phyloP scores from a whole-genome alignment of 208 protist genomes.

The Crithidia acanthocephali region DNA sequence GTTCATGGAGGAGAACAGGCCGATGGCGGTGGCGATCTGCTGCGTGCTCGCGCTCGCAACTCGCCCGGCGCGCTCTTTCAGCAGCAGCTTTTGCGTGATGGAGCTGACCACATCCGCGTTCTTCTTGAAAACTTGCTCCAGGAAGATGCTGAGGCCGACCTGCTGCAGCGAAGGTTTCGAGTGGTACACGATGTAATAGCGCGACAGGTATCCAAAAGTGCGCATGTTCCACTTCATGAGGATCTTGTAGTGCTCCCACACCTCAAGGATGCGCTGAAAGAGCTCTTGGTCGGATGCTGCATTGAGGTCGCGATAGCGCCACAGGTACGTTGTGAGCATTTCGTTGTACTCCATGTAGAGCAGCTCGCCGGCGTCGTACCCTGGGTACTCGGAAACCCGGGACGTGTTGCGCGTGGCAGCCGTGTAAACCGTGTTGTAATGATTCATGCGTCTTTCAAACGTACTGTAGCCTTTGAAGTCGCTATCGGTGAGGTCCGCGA shows the following conservation, averaged over 20 bases:
- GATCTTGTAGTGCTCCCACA: slow-evolving; percentile 86
- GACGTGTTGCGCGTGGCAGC: slow-evolving; percentile 73
- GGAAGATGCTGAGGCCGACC: slow-evolving; percentile 82
- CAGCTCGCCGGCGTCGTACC: slow-evolving; percentile 72
- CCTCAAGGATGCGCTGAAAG: slow-evolving; percentile 63
- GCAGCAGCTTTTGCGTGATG: slow-evolving; percentile 68
- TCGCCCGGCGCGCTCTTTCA: slow-evolving; percentile 36
- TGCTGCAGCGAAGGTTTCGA: slow-evolving; percentile 81
- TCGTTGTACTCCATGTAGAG: slow-evolving; percentile 92
- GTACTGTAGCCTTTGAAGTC: slow-evolving; percentile 68
- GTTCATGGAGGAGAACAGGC: slow-evolving; percentile 81
- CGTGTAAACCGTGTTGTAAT: slow-evolving; percentile 88
- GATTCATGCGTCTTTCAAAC: slow-evolving; percentile 76
- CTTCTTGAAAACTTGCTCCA: slow-evolving; percentile 82
- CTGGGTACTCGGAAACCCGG: slow-evolving; percentile 49
- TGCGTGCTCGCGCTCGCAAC: slow-evolving; percentile 32
- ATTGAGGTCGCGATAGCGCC: slow-evolving; percentile 60
- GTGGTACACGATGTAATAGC: slow-evolving; percentile 88
- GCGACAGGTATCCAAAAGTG: slow-evolving; percentile 85
- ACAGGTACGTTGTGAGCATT: slow-evolving; percentile 87
- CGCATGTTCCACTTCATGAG: slow-evolving; percentile 87
- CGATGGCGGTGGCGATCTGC: slow-evolving; percentile 61
- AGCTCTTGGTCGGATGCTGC: slow-evolving; percentile 57
- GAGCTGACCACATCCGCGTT: slow-evolving; percentile 54
- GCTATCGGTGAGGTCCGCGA: slow-evolving; percentile 69